Percentiles rank a stretch among this genome's conserved stretches.
Evolutionary conservation across 192 early-diverging fungal genomes (phyloP).

Genomic region (Radiomyces spectabilis): DNA sequence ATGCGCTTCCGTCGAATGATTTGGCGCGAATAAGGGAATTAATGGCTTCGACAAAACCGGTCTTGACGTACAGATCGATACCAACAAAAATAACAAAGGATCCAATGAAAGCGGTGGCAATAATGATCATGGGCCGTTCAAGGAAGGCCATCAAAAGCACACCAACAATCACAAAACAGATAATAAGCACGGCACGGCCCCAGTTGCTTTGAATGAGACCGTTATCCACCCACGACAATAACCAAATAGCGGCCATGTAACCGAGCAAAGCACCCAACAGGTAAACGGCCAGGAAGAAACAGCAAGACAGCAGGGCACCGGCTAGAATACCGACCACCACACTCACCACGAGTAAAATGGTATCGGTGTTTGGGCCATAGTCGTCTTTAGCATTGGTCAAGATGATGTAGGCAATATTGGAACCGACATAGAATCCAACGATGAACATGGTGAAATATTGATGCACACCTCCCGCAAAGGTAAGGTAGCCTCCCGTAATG

Average conservation of each 20-base stretch:
- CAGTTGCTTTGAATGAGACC: conserved; percentile 54
- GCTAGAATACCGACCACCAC: conserved; percentile 57
- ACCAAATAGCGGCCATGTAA: conserved; percentile 64
- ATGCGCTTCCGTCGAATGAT: conserved; percentile 15
- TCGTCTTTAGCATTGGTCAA: conserved; percentile 36
- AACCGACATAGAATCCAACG: conserved; percentile 65
- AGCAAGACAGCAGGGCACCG: conserved; percentile 57
- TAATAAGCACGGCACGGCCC: conserved; percentile 67
- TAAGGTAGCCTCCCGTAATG: conserved; percentile 22
- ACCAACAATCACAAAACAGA: conserved; percentile 51
- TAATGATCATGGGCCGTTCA: conserved; percentile 57
- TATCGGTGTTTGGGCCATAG: conserved; percentile 32
- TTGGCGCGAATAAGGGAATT: conserved; percentile 44
- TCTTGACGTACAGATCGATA: conserved; percentile 74
- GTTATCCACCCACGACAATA: conserved; percentile 52
- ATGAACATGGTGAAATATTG: conserved; percentile 60
- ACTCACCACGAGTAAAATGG: conserved; percentile 51
- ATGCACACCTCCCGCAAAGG: conserved; percentile 25
- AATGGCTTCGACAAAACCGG: conserved; percentile 63
- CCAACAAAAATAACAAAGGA: conserved; percentile 74
- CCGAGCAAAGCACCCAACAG: conserved; percentile 74
- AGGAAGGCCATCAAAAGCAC: conserved; percentile 56
- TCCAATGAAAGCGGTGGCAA: conserved; percentile 70
- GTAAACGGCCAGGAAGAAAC: conserved; percentile 66
- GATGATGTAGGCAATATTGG: conserved; percentile 39